A percentile compares a stretch with the other conserved stretches of the same genome.
These are phyloP conservation scores for Fusarium drepaniforme DNA, from an alignment of 2,329 filamentous ascomycete genomes.

Conservation along the genomic window DNA sequence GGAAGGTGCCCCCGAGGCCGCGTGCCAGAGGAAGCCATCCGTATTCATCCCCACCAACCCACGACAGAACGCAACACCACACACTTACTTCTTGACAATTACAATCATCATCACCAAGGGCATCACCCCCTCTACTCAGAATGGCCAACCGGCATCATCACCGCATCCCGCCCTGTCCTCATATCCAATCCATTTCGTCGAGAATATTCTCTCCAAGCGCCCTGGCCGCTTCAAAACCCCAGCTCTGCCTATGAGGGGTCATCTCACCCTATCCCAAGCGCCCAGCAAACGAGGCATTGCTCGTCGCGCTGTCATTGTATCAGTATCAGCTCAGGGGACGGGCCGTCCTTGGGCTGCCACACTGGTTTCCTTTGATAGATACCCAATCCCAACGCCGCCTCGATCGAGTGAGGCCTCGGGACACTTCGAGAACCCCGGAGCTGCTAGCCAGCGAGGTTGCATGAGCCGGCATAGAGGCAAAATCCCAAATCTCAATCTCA, in stretches of 20 bases:
- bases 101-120: conserved; percentile 5
- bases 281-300: conserved; percentile 9
- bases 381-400: conserved; percentile 19
- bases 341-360: conserved; percentile 30
- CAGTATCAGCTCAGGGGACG: conserved; percentile 16
- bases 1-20: background rate
- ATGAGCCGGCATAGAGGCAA: conserved; percentile 19
- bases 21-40: background rate
- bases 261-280: conserved; percentile 1
- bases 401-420: conserved; percentile 3
- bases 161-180: background rate
- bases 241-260: conserved; percentile 1
- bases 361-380: conserved; percentile 19
- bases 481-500: conserved; percentile 25
- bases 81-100: conserved; percentile 12
- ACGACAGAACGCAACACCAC: background rate
- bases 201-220: conserved; percentile 13
- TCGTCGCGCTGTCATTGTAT: conserved; percentile 16
- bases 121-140: conserved; percentile 4
- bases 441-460: background rate
- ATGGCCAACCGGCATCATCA: conserved; percentile 11
- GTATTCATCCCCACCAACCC: background rate
- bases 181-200: conserved; percentile 10
- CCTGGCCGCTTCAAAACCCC: conserved; percentile 4
- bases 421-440: background rate